Evolutionary conservation across 2,329 filamentous ascomycete genomes (phyloP), one percentile per base, ranked within the genome.

Genomic region (Xylariaceae sp.): DNA sequence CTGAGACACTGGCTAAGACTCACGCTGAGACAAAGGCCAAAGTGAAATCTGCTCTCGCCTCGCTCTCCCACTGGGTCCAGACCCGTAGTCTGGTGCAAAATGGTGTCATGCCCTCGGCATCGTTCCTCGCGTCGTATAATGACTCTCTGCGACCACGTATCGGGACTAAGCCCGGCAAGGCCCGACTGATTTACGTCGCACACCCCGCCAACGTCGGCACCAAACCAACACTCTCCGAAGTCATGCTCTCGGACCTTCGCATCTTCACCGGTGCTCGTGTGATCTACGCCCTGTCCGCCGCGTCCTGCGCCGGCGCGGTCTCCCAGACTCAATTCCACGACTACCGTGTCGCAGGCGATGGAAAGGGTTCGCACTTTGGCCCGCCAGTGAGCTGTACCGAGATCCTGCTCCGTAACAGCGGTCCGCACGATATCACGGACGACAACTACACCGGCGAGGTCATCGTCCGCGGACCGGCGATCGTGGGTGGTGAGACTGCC

Each of bases 261-360:
- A 82, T 95, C 55, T 90, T 92, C 73, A 90, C 89, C 1, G 84
- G 88, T 34, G 88, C 91, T 1, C 85, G 91, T 55, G 80, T 97
- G 58, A 80, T 95, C 54, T 96, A 97, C 73, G 92, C 92, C 2
- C 80, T 99, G 57, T 89, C 91, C 15, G 86, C 89, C 0, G 79
- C 90, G 23, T 84, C 85, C 61, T 89, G 97, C n/a, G 93, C 92
- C 1, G 94, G 94, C 44, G 88, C 92, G 0, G 84, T 96, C n/a
- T 80, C 88, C 1, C 93, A 97, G 76, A 96, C 90, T 6, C 87
- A 90, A 62, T 81, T 92, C 45, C 95, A 90, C 70, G 93, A 97
- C 72, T 97, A 97, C 73, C 80, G 93, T 65, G 80, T 81, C 62
- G 76, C 74, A 44, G 73, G 71, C 64, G 64, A 66, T 57, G 74